These are phyloP conservation scores for Priceomyces medius DNA, from an alignment of 805 yeast species.

Conservation along the genomic window DNA sequence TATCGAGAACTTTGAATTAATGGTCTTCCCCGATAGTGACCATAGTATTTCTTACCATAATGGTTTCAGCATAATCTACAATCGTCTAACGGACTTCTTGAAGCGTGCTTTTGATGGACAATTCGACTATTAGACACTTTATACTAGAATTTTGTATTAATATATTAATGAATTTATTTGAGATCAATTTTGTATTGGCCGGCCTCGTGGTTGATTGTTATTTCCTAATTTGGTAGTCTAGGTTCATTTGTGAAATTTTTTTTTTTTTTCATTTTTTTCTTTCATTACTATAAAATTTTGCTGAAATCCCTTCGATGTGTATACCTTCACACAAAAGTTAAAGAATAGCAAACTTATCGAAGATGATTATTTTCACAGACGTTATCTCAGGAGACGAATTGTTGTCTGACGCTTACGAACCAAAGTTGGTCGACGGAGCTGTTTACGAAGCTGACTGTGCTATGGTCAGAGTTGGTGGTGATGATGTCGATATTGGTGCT, in stretches of 20 bases:
- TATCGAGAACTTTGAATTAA: slow-evolving; percentile 81
- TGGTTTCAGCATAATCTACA: slow-evolving; percentile 67
- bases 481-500: slow-evolving; percentile 97
- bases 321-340: background rate
- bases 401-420: slow-evolving; percentile 95
- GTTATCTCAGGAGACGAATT: slow-evolving; percentile 92
- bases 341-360: slow-evolving; percentile 8
- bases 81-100: slow-evolving; percentile 30
- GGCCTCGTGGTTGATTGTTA: too few relatives aligned
- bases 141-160: background rate
- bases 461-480: slow-evolving; percentile 87
- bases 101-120: slow-evolving; percentile 17
- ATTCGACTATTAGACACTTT: too few relatives aligned
- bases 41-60: slow-evolving; percentile 73
- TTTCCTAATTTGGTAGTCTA: slow-evolving; percentile 14
- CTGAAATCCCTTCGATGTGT: background rate
- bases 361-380: slow-evolving; percentile 55
- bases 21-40: slow-evolving; percentile 79
- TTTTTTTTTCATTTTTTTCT: slow-evolving; percentile 7
- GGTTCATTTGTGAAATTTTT: slow-evolving; percentile 4
- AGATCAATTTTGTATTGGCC: too few relatives aligned
- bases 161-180: background rate
- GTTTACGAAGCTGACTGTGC: slow-evolving; percentile 96
- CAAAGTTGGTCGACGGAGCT: slow-evolving; percentile 81
- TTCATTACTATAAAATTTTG: slow-evolving; percentile 4